Base-by-base conservation (phyloP, 805 yeast species). In the Wickerhamomyces chambardii region DNA sequence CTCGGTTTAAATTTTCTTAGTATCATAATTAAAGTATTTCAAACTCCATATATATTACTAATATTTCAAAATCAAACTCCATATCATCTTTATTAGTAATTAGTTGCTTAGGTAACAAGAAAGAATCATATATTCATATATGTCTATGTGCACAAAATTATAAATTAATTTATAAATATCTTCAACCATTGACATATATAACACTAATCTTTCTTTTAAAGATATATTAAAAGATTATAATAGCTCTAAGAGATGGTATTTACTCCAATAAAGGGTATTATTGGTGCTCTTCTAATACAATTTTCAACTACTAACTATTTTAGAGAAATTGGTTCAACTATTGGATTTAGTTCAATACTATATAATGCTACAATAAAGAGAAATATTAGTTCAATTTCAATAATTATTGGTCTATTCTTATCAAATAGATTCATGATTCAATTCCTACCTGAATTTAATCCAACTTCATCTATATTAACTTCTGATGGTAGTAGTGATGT, bases 201-300 rank as follows among this genome's bases (percentile, higher is more conserved):
- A n/a, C n/a, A n/a, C n/a, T n/a, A n/a, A n/a, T n/a, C n/a, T n/a
- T n/a, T n/a, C n/a, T n/a, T n/a, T n/a, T n/a, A n/a, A n/a, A n/a
- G n/a, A 19, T 19, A 19, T 19, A 19, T 18, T 15, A 28, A 21
- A 31, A 14, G 25, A 32, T 30, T 14, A 32, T 18, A 11, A 34
- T 4, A 34, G n/a, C n/a, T n/a, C n/a, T n/a, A n/a, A n/a, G n/a
- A n/a, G n/a, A 45, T 45, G 46, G 30, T 42, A 2, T 70, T 70
- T 50, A 67, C 73, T 0, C 68, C 69, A 5, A 34, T 65, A 10
- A 66, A 63, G 28, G 50, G 74, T 1, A 36, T 64, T 1, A 37
- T 65, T 11, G 78, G 78, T 1, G 75, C 76, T 0, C 15, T 61
- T 7, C 54, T 71, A 16, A 59, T 71, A 16, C 75, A 70, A 33